Percentiles rank a stretch among this genome's conserved stretches.
These are phyloP conservation scores for Phaeosphaeria sp. DNA, from an alignment of 2,329 filamentous ascomycete genomes.

Conservation along the genomic window DNA sequence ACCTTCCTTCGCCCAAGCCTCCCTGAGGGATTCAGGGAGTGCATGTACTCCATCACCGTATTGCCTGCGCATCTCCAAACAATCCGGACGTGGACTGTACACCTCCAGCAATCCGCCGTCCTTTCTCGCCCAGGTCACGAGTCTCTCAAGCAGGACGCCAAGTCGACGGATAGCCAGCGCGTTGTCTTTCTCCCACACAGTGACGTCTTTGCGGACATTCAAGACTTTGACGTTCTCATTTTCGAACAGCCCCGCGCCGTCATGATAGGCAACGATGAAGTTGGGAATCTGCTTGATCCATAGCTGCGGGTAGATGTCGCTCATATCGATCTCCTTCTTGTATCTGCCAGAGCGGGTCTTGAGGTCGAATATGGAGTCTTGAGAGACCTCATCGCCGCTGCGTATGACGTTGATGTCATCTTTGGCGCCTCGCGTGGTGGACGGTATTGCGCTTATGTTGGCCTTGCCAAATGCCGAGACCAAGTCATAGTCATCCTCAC, in stretches of 20 bases:
- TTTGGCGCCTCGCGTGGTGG: neutral
- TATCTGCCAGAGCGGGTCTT: constrained; percentile 56
- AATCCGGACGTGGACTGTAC: constrained; percentile 33
- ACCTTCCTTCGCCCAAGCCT: constrained; percentile 15
- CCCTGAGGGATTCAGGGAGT: constrained; percentile 22
- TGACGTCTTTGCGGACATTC: constrained; percentile 47
- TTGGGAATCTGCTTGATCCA: constrained; percentile 61
- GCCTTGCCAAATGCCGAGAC: constrained; percentile 14
- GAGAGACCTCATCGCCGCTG: constrained; percentile 43
- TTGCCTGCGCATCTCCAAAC: constrained; percentile 47
- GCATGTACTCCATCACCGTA: constrained; percentile 29
- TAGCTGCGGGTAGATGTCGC: constrained; percentile 53
- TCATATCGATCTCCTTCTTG: constrained; percentile 44
- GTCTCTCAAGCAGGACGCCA: constrained; percentile 35
- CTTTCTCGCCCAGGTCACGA: constrained; percentile 34
- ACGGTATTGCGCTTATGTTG: constrained; percentile 6
- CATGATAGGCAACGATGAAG: constrained; percentile 61
- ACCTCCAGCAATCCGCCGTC: constrained; percentile 41
- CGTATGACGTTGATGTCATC: constrained; percentile 23
- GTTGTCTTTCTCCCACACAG: constrained; percentile 54
- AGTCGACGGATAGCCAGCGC: constrained; percentile 35
- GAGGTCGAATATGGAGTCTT: constrained; percentile 59
- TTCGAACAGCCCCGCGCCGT: constrained; percentile 51
- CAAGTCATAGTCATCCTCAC: constrained; percentile 12
- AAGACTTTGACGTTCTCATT: constrained; percentile 51